Conservation (phyloP, 345 rosid genomes). For the Bruguiera sexangula region DNA sequence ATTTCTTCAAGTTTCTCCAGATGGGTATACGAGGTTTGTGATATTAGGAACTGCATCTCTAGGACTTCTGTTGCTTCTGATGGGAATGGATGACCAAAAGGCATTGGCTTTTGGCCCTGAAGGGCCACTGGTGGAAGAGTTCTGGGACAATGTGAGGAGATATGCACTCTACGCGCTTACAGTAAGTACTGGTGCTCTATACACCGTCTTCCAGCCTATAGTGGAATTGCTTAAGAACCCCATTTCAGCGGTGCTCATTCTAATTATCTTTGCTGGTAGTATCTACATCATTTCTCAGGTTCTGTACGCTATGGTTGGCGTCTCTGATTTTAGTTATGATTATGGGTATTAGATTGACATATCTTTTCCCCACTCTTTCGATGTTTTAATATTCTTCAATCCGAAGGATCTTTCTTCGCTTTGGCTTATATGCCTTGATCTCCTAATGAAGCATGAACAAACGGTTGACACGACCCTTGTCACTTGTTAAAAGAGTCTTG, state of each 20-base stretch:
- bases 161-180: constrained; percentile 90
- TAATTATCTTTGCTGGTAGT: constrained; percentile 61
- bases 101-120: constrained; percentile 86
- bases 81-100: constrained; percentile 55
- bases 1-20: constrained; percentile 14
- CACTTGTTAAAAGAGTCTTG: no score
- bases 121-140: constrained; percentile 86
- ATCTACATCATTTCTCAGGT: constrained; percentile 67
- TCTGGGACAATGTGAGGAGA: constrained; percentile 98
- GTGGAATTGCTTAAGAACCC: constrained; percentile 80
- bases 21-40: constrained; percentile 35
- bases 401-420: neutral
- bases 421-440: neutral
- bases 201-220: constrained; percentile 55
- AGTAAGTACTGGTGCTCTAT: constrained; percentile 87
- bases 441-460: no score
- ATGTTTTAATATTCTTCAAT: no score
- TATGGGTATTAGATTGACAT: constrained; percentile 40
- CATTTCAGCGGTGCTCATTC: constrained; percentile 63
- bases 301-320: constrained; percentile 80
- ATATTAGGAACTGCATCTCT: constrained; percentile 52
- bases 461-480: no score
- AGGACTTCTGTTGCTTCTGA: constrained; percentile 43
- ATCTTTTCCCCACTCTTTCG: neutral
- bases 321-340: constrained; percentile 65